A percentile compares a stretch with the other conserved stretches of the same genome.
Evolutionary conservation across 768 basidiomycete genomes (phyloP).

Genomic region (Suillus alpinus): DNA sequence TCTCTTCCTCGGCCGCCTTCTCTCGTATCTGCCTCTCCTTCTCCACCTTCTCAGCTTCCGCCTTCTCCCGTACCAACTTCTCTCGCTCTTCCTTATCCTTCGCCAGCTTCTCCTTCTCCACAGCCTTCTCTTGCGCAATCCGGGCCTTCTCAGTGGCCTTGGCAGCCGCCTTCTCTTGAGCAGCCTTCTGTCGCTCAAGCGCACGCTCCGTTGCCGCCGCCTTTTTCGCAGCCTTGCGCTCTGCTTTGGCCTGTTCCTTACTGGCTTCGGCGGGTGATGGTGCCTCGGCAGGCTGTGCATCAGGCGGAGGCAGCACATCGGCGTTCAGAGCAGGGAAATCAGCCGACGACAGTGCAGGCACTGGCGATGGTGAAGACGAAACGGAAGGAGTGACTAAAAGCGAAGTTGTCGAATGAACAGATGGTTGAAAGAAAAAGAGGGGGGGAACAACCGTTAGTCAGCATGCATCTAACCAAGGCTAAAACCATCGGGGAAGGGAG

Average conservation of each 20-base stretch:
- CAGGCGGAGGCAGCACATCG: slow-evolving; percentile 13
- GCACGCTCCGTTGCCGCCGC: slow-evolving; percentile 61
- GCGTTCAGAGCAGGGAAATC: slow-evolving; percentile 72
- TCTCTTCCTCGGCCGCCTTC: slow-evolving; percentile 35
- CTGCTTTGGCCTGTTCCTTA: slow-evolving; percentile 54
- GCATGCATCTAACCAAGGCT: slow-evolving; percentile 33
- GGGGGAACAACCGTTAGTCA: slow-evolving; percentile 13
- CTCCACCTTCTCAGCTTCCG: slow-evolving; percentile 39
- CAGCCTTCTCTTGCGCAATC: slow-evolving; percentile 32
- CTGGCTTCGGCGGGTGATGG: slow-evolving; percentile 32
- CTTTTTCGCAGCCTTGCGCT: slow-evolving; percentile 65
- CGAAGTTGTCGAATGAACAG: slow-evolving; percentile 37
- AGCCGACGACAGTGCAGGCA: slow-evolving; percentile 54
- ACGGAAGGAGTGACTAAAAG: slow-evolving; percentile 40
- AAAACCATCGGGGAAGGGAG: slow-evolving; percentile 21
- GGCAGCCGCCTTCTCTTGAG: slow-evolving; percentile 56
- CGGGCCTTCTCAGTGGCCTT: slow-evolving; percentile 8
- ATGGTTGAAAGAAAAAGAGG: slow-evolving; percentile 19
- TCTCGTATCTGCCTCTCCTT: slow-evolving; percentile 31
- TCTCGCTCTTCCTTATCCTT: slow-evolving; percentile 39
- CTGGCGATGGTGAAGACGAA: slow-evolving; percentile 39
- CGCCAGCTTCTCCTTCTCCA: slow-evolving; percentile 50
- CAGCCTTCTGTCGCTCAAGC: slow-evolving; percentile 53
- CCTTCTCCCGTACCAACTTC: slow-evolving; percentile 33
- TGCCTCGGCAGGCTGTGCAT: slow-evolving; percentile 21